A percentile compares a stretch with the other conserved stretches of the same genome.
Evolutionary conservation across 257 asterid species (phyloP).

Genomic region (Verbena officinalis): DNA sequence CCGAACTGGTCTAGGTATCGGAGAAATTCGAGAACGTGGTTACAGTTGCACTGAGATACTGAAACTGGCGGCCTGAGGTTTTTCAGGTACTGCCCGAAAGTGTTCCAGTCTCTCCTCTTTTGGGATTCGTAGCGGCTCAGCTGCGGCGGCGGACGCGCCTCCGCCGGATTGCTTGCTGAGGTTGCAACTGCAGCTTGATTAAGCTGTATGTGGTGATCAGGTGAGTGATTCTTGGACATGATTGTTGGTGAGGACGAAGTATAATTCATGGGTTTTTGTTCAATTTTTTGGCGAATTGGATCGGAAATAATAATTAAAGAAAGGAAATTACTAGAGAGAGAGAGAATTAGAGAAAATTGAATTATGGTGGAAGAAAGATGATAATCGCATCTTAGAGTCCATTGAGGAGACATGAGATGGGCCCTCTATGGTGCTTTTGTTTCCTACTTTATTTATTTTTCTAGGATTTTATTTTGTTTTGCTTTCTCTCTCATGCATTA

Average conservation of each 20-base stretch:
- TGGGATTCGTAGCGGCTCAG: conserved; percentile 89
- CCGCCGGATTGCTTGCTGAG: conserved; percentile 29
- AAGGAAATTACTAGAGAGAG: not conserved
- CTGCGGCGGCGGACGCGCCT: conserved; percentile 37
- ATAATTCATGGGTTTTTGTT: conserved; percentile 40
- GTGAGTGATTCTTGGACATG: conserved; percentile 30
- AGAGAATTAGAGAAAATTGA: conserved; percentile 36
- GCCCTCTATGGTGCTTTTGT: conserved; percentile 62
- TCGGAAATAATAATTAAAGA: too few relatives aligned
- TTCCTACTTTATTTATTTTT: conserved; percentile 42
- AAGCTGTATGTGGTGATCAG: conserved; percentile 47
- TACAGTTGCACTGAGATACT: conserved; percentile 66
- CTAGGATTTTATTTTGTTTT: conserved; percentile 22
- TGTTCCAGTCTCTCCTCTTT: conserved; percentile 90
- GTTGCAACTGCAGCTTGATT: conserved; percentile 32
- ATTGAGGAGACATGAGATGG: conserved; percentile 70
- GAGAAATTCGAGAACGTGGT: conserved; percentile 87
- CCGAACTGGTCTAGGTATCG: conserved; percentile 87
- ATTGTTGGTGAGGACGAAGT: conserved; percentile 31
- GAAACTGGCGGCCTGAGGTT: conserved; percentile 77
- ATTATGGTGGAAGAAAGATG: conserved; percentile 48
- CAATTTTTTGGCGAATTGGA: too few relatives aligned
- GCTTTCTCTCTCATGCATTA: conserved; percentile 39
- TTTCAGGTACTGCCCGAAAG: conserved; percentile 83
- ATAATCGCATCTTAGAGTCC: conserved; percentile 54